Conservation (phyloP, 768 basidiomycete genomes). For the Phlebiopsis flavidoalba region DNA sequence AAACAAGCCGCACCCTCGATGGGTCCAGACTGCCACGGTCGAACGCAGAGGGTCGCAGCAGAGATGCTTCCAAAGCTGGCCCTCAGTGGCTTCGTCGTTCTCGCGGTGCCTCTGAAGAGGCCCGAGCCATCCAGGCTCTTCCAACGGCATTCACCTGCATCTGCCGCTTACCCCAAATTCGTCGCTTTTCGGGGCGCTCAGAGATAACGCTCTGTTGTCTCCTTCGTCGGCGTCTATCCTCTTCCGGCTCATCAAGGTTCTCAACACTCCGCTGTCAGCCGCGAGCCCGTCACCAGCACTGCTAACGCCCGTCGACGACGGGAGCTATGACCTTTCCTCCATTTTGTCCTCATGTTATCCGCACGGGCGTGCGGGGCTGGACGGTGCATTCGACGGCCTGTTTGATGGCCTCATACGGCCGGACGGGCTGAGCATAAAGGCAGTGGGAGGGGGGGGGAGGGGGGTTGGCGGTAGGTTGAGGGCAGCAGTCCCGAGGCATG, state of each 20-base stretch:
- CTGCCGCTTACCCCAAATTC: conserved; percentile 9
- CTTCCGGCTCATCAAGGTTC: conserved; percentile 8
- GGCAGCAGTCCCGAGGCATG: no score
- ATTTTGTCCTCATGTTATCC: conserved; percentile 17
- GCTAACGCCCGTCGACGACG: conserved; percentile 17
- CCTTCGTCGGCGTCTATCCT: conserved; percentile 1
- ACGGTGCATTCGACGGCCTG: conserved; percentile 19
- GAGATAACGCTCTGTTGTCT: background rate
- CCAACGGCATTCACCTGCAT: conserved; percentile 2
- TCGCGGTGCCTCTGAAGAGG: conserved; percentile 2
- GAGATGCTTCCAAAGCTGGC: background rate
- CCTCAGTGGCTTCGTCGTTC: conserved; percentile 1
- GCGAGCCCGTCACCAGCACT: conserved; percentile 17
- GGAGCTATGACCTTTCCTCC: conserved; percentile 19
- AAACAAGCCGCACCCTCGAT: conserved; percentile 68
- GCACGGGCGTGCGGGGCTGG: conserved; percentile 3
- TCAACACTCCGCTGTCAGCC: conserved; percentile 3
- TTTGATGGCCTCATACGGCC: conserved; percentile 18
- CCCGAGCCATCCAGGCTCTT: conserved; percentile 3
- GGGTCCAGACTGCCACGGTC: conserved; percentile 30
- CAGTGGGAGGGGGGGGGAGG: no score
- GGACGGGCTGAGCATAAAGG: conserved; percentile 3
- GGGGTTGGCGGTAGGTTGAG: no score
- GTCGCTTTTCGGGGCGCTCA: conserved; percentile 8
- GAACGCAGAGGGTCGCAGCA: background rate